phyloP scores from a whole-genome alignment of 2,329 filamentous ascomycete genomes.

The Malbranchea cinnamomea region DNA sequence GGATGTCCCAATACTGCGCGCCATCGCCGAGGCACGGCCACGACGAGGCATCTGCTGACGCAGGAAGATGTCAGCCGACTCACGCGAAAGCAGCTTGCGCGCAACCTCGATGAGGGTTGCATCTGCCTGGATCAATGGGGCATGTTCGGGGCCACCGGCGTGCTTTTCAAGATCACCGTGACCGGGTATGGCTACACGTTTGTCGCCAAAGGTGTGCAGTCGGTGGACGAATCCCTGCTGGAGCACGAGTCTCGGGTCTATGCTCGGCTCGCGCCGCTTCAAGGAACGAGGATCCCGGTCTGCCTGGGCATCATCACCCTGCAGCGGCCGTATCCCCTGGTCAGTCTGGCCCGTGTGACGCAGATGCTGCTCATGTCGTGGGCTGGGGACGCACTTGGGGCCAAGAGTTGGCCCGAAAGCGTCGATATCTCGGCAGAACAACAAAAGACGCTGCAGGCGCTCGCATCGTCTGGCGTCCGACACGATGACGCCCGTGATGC shows the following conservation, averaged over 20 bases:
- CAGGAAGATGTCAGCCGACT: conserved; percentile 1
- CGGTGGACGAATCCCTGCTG: neutral
- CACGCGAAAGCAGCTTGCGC: conserved; percentile 1
- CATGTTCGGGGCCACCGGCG: conserved; percentile 1
- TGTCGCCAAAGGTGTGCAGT: conserved; percentile 2
- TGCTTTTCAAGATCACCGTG: conserved; percentile 3
- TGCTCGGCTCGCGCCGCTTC: neutral
- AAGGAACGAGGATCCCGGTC: conserved; percentile 1
- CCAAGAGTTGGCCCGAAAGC: neutral
- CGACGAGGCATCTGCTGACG: conserved; percentile 8
- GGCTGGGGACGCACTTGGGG: neutral
- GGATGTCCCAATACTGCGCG: conserved; percentile 13
- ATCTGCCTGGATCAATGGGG: conserved; percentile 1
- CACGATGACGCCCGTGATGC: neutral
- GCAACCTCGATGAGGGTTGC: conserved; percentile 2
- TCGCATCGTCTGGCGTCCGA: neutral
- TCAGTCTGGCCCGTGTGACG: conserved; percentile 1
- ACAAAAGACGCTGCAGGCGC: neutral
- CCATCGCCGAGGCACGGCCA: conserved; percentile 9
- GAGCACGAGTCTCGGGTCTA: conserved; percentile 1
- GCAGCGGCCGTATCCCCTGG: neutral
- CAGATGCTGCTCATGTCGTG: conserved; percentile 6
- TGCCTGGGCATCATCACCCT: conserved; percentile 1
- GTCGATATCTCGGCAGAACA: neutral
- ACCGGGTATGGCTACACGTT: conserved; percentile 3